Conservation (phyloP, 257 asterid genomes). For the Solanum habrochaites region DNA sequence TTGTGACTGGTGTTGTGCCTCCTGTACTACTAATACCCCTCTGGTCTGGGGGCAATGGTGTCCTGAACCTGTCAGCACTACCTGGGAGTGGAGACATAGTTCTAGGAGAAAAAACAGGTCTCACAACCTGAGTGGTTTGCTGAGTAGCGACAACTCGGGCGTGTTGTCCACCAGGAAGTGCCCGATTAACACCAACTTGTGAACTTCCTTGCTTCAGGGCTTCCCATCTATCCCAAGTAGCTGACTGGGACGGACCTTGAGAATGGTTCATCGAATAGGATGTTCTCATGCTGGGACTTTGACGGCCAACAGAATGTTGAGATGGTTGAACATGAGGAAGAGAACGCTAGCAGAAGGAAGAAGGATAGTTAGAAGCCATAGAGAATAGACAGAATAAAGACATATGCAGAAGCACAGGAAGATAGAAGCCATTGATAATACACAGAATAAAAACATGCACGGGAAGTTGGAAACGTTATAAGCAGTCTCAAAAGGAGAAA, state of each 20-base stretch:
- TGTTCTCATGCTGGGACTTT: constrained; percentile 4
- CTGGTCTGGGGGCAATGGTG: constrained; percentile 18
- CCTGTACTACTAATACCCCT: constrained; percentile 7
- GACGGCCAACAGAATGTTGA: constrained; percentile 19
- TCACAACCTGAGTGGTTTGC: constrained; percentile 24
- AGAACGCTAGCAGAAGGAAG: constrained; percentile 9
- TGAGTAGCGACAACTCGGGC: constrained; percentile 22
- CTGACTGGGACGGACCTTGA: constrained; percentile 13
- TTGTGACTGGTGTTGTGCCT: constrained; percentile 15
- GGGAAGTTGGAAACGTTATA: not conserved
- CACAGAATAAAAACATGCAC: not conserved
- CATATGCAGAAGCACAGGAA: not conserved
- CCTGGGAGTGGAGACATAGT: constrained; percentile 11
- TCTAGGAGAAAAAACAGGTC: constrained; percentile 17
- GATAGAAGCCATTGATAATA: not conserved
- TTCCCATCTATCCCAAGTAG: constrained; percentile 7
- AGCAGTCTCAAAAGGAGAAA: not conserved
- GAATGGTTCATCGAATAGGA: constrained; percentile 23
- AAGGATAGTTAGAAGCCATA: not conserved
- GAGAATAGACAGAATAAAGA: not conserved
- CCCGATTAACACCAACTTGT: constrained; percentile 11
- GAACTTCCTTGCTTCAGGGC: constrained; percentile 7
- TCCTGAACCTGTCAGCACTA: constrained; percentile 8
- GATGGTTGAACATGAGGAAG: constrained; percentile 13
- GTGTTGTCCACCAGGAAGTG: constrained; percentile 19